phyloP scores from a whole-genome alignment of 2,329 filamentous ascomycete genomes.

The Metarhizium anisopliae region DNA sequence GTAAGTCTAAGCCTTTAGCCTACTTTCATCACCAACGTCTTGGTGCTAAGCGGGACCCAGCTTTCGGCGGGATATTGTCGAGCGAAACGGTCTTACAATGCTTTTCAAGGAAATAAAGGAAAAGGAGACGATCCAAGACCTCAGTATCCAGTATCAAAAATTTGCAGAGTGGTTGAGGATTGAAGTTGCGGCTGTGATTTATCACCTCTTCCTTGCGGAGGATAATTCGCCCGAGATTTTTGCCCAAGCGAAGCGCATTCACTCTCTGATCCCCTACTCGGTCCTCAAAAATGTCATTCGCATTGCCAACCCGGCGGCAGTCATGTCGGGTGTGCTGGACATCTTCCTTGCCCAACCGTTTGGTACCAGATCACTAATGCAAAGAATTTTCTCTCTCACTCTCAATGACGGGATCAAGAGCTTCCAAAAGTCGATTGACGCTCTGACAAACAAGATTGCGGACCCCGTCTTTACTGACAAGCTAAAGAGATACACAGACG shows the following conservation, averaged over 20 bases:
- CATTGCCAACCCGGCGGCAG: slow-evolving; percentile 89
- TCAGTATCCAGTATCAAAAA: slow-evolving; percentile 93
- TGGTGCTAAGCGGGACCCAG: slow-evolving; percentile 23
- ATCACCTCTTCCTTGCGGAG: slow-evolving; percentile 93
- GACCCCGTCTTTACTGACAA: slow-evolving; percentile 73
- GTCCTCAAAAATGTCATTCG: slow-evolving; percentile 95
- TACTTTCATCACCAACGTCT: no score
- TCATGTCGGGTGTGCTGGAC: slow-evolving; percentile 93
- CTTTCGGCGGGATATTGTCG: slow-evolving; percentile 59
- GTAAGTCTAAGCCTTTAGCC: slow-evolving; percentile 33
- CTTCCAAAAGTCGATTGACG: slow-evolving; percentile 81
- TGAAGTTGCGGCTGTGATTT: slow-evolving; percentile 91
- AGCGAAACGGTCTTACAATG: slow-evolving; percentile 75
- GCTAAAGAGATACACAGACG: slow-evolving; percentile 68
- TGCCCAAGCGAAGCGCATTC: slow-evolving; percentile 86
- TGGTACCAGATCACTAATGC: slow-evolving; percentile 78
- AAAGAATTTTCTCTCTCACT: slow-evolving; percentile 88
- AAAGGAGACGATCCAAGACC: slow-evolving; percentile 76
- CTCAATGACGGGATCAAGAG: slow-evolving; percentile 81
- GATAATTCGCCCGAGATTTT: slow-evolving; percentile 97
- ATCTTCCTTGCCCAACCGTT: slow-evolving; percentile 95
- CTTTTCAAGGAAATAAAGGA: slow-evolving; percentile 89
- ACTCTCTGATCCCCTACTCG: slow-evolving; percentile 88
- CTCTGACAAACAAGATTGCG: slow-evolving; percentile 66
- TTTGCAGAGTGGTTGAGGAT: slow-evolving; percentile 98